Conservation (phyloP, 2,329 filamentous ascomycete species). For the Torrubiella hemipterigena region DNA sequence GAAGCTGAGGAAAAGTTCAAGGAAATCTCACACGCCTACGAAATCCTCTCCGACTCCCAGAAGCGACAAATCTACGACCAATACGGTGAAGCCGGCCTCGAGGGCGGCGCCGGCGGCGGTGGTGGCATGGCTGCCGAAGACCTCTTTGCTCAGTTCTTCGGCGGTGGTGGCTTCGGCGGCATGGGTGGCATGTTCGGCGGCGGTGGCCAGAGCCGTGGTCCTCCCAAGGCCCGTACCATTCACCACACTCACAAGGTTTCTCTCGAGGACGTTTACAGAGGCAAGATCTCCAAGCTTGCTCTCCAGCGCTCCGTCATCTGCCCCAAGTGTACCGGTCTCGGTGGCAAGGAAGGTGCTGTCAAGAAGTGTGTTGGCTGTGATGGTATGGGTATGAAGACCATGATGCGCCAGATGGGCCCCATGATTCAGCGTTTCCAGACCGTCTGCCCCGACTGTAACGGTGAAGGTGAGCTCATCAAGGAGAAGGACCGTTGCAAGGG, state of each 20-base stretch:
- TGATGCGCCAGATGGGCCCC: conserved; percentile 99
- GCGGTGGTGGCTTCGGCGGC: conserved; percentile 50
- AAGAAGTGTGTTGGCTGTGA: conserved; percentile 86
- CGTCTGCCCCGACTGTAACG: conserved; percentile 94
- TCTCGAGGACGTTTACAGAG: conserved; percentile 93
- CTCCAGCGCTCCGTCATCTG: conserved; percentile 97
- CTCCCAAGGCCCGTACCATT: conserved; percentile 83
- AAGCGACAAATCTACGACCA: conserved; percentile 92
- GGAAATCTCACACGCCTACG: conserved; percentile 90
- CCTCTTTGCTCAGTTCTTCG: conserved; percentile 94
- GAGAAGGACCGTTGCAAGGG: conserved; percentile 97
- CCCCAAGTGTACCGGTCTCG: conserved; percentile 82
- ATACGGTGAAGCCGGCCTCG: conserved; percentile 93
- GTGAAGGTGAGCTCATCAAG: conserved; percentile 91
- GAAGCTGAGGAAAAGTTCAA: conserved; percentile 97
- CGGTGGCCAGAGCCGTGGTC: conserved; percentile 66
- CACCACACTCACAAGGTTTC: conserved; percentile 98
- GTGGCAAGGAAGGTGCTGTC: conserved; percentile 96
- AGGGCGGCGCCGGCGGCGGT: conserved; percentile 67
- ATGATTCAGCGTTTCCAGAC: conserved; percentile 99
- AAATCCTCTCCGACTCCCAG: conserved; percentile 82
- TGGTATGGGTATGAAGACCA: conserved; percentile 96
- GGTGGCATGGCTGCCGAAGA: conserved; percentile 92
- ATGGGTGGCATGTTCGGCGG: conserved; percentile 68
- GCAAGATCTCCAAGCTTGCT: conserved; percentile 94